A percentile compares a stretch with the other conserved stretches of the same genome.
Evolutionary conservation across 768 basidiomycete species (phyloP).

Genomic region (Amanita pseudoporphyria): DNA sequence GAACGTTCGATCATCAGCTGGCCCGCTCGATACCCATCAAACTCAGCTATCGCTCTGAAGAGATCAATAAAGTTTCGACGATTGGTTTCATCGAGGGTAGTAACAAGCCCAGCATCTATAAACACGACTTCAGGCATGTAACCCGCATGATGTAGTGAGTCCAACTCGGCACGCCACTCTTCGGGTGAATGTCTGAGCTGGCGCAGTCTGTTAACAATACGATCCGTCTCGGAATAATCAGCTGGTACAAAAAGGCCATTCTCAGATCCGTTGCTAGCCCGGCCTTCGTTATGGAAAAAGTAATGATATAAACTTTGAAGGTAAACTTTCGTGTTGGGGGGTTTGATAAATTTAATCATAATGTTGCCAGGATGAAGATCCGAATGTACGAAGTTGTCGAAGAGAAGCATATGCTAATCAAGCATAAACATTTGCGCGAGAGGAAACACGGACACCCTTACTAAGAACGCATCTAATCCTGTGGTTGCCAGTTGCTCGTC

Average conservation of each 20-base stretch:
- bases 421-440: background rate
- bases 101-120: conserved; percentile 93
- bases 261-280: conserved; percentile 12
- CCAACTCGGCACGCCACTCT: conserved; percentile 66
- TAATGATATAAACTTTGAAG: conserved; percentile 49
- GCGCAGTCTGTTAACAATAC: conserved; percentile 63
- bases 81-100: conserved; percentile 73
- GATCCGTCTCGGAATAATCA: conserved; percentile 42
- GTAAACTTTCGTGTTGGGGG: conserved; percentile 58
- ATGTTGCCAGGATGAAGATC: conserved; percentile 93
- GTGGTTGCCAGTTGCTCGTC: conserved; percentile 85
- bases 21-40: conserved; percentile 93
- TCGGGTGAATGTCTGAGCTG: conserved; percentile 44
- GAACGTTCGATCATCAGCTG: conserved; percentile 96
- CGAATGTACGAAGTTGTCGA: conserved; percentile 96
- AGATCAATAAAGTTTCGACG: conserved; percentile 93
- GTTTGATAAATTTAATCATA: conserved; percentile 94
- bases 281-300: conserved; percentile 28
- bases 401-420: conserved; percentile 85
- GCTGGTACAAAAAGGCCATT: conserved; percentile 20
- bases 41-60: conserved; percentile 91
- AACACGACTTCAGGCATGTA: conserved; percentile 94
- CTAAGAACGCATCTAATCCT: conserved; percentile 92
- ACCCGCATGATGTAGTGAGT: conserved; percentile 50
- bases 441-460: conserved; percentile 24